These are phyloP conservation scores for Vicia sativa DNA, from an alignment of 306 rosid genomes.

Conservation along the genomic window DNA sequence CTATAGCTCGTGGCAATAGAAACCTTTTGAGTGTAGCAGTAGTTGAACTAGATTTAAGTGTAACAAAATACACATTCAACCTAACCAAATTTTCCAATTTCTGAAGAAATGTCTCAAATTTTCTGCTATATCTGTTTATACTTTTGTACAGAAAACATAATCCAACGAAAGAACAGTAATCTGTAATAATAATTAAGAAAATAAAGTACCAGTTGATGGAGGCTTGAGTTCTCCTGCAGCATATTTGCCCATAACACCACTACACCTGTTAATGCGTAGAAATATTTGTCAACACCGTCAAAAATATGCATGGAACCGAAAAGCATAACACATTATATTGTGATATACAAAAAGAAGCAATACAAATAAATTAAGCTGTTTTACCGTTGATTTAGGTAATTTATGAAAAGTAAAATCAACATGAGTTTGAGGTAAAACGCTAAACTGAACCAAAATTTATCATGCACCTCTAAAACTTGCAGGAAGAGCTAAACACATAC, in stretches of 20 bases:
- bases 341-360: constrained; percentile 18
- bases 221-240: constrained; percentile 99
- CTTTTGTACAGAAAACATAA: neutral
- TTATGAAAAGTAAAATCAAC: neutral
- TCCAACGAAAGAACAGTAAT: neutral
- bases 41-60: neutral
- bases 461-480: neutral
- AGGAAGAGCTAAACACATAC: neutral
- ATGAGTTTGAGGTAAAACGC: neutral
- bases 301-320: neutral
- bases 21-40: constrained; percentile 12
- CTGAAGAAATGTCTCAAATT: constrained; percentile 4
- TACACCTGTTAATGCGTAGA: constrained; percentile 72
- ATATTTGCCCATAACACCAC: constrained; percentile 99
- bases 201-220: constrained; percentile 65
- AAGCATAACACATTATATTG: constrained; percentile 10
- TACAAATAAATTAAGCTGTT: neutral
- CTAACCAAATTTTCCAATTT: neutral
- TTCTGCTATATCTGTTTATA: neutral
- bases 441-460: constrained; percentile 1
- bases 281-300: constrained; percentile 13
- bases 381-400: neutral
- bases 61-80: neutral
- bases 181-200: constrained; percentile 15
- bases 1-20: neutral